These are phyloP conservation scores for Pseudonitzschia pungens DNA, from an alignment of 108 stramenopile genomes.

Conservation along the genomic window DNA sequence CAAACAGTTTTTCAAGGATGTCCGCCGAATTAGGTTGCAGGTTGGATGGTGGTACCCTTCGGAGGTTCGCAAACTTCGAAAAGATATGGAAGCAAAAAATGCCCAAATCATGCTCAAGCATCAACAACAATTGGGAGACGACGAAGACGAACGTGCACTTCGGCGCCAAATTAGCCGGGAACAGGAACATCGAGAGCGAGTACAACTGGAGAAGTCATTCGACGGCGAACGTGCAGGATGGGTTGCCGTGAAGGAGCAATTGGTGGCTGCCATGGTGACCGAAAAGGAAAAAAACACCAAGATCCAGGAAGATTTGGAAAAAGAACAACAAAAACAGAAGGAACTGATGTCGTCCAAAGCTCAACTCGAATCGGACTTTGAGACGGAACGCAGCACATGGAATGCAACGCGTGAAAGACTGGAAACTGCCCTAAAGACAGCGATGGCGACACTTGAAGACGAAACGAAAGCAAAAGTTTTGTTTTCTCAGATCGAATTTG, in stretches of 20 bases:
- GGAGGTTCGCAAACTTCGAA: constrained; percentile 9
- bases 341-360: neutral
- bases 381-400: neutral
- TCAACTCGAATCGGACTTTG: neutral
- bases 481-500: neutral
- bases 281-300: neutral
- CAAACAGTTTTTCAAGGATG: neutral
- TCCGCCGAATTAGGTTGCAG: constrained; percentile 4
- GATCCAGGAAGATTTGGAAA: neutral
- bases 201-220: neutral
- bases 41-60: constrained; percentile 10
- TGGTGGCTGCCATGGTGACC: neutral
- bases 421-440: neutral
- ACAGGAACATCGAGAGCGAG: neutral
- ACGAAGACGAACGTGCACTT: neutral
- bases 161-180: neutral
- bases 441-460: neutral
- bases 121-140: neutral
- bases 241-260: constrained; percentile 6
- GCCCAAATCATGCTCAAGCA: neutral
- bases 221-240: constrained; percentile 7
- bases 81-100: neutral
- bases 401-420: neutral
- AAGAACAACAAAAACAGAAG: neutral
- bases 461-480: neutral